Evolutionary conservation across 306 rosid species (phyloP).

Genomic region (Castanospermum australe): DNA sequence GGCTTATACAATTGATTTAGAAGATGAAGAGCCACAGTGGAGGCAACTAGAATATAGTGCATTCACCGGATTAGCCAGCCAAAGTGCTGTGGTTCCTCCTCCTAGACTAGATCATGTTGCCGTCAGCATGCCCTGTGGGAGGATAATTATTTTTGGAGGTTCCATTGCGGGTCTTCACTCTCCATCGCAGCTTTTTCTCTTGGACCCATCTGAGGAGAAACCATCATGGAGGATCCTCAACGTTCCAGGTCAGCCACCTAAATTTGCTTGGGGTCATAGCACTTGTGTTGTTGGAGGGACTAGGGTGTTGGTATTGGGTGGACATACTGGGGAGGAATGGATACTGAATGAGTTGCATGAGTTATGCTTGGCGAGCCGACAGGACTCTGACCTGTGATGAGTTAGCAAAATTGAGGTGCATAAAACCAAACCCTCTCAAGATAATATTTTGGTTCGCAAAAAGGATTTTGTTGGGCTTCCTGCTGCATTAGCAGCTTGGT

Average conservation of each 20-base stretch:
- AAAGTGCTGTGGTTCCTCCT: conserved; percentile 85
- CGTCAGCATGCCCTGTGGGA: conserved; percentile 99
- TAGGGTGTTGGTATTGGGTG: conserved; percentile 90
- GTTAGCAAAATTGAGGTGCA: background rate
- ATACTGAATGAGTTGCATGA: conserved; percentile 93
- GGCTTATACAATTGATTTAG: conserved; percentile 85
- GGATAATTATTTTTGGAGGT: conserved; percentile 89
- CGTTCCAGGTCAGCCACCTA: conserved; percentile 94
- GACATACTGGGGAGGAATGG: conserved; percentile 98
- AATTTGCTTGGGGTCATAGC: conserved; percentile 98
- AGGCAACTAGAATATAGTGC: conserved; percentile 78
- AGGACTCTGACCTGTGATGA: conserved; percentile 59
- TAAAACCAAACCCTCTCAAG: background rate
- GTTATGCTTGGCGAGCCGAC: conserved; percentile 86
- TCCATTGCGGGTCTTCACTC: conserved; percentile 95
- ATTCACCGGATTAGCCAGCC: conserved; percentile 74
- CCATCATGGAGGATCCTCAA: conserved; percentile 96
- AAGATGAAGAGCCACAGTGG: conserved; percentile 82
- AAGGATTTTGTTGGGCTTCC: background rate
- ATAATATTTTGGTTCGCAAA: conserved; percentile 29
- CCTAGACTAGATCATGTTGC: conserved; percentile 97
- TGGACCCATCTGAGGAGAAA: conserved; percentile 96
- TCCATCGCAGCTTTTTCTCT: conserved; percentile 91
- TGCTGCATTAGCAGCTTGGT: conserved; percentile 30
- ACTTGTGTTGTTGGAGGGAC: conserved; percentile 98